Percentiles rank a stretch among this genome's conserved stretches.
phyloP scores from a whole-genome alignment of 1,139 yeast genomes.

The Meyerozyma elateridarum region DNA sequence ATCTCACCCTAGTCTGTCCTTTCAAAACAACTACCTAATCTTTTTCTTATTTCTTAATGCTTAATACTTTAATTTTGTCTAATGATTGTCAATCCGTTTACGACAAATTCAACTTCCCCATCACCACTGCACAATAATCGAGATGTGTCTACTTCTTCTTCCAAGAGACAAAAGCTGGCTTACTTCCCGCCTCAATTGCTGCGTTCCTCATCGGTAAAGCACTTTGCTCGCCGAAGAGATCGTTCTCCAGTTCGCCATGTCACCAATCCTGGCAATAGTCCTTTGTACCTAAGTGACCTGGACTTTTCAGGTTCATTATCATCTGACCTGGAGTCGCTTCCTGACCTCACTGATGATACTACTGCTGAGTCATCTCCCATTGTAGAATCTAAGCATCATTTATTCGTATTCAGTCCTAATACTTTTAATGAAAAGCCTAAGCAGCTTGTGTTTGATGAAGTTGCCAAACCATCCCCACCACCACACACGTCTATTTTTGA shows the following conservation, averaged over 20 bases:
- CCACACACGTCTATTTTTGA: slow-evolving; percentile 48
- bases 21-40: no score
- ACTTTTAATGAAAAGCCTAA: not conserved
- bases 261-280: no score
- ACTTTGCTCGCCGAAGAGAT: slow-evolving; percentile 1
- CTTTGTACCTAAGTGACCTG: slow-evolving; percentile 3
- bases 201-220: not conserved
- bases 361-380: slow-evolving; percentile 28
- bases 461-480: not conserved
- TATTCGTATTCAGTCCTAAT: not conserved
- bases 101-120: not conserved
- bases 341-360: slow-evolving; percentile 32
- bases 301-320: slow-evolving; percentile 2
- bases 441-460: no score
- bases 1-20: slow-evolving; percentile 5
- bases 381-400: slow-evolving; percentile 6
- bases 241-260: no score
- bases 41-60: no score
- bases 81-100: not conserved
- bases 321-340: slow-evolving; percentile 35
- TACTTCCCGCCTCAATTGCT: not conserved
- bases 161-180: slow-evolving; percentile 1
- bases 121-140: not conserved
- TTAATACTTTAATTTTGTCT: not conserved
- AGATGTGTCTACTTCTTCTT: not conserved